Percentiles rank a stretch among this genome's conserved stretches.
Evolutionary conservation across 2,329 filamentous ascomycete species (phyloP).

Genomic region (Metarhizium humberi): DNA sequence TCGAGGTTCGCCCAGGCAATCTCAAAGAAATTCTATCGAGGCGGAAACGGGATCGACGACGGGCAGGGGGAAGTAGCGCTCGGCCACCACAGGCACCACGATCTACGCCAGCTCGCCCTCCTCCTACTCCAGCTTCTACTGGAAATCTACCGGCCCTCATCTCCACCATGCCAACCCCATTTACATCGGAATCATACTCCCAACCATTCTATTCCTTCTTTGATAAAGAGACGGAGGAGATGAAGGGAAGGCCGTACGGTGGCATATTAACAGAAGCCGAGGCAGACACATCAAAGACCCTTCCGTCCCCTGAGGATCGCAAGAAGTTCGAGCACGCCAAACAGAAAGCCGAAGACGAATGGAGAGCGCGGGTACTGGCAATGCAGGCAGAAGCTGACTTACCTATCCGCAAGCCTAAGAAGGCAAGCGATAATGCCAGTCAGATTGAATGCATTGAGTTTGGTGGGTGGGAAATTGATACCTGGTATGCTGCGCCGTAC

Average conservation of each 20-base stretch:
- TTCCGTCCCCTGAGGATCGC: constrained; percentile 72
- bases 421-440: constrained; percentile 76
- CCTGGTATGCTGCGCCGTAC: constrained; percentile 97
- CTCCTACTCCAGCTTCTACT: neutral
- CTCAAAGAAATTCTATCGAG: constrained; percentile 28
- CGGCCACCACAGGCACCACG: constrained; percentile 14
- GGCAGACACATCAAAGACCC: constrained; percentile 82
- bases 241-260: constrained; percentile 89
- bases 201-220: constrained; percentile 83
- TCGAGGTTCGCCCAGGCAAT: constrained; percentile 27
- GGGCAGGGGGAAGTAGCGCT: constrained; percentile 9
- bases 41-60: constrained; percentile 22
- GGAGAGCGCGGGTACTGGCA: constrained; percentile 56
- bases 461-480: constrained; percentile 95
- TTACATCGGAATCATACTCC: constrained; percentile 51
- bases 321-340: constrained; percentile 84
- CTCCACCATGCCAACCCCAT: constrained; percentile 41
- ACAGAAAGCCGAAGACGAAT: constrained; percentile 84
- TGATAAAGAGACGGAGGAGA: constrained; percentile 80
- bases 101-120: constrained; percentile 11
- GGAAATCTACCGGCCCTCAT: constrained; percentile 9
- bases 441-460: constrained; percentile 99
- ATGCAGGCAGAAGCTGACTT: constrained; percentile 56
- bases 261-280: constrained; percentile 84
- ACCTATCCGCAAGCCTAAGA: constrained; percentile 57